Evolutionary conservation across 306 rosid genomes (phyloP), one percentile per base, ranked within the genome.

Genomic region (Leucaena leucocephala): DNA sequence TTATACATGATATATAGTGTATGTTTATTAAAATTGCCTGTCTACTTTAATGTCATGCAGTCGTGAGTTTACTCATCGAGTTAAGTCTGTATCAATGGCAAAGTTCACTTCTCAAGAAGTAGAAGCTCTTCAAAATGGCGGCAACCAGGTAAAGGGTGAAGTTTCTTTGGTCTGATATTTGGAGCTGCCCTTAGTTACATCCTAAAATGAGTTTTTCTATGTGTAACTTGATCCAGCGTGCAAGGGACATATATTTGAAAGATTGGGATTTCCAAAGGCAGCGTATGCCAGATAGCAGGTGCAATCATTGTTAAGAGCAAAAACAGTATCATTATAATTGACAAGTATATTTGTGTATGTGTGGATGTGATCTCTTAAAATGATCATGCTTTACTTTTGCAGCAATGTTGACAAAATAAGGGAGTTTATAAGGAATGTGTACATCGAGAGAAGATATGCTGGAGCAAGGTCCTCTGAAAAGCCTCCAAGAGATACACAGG

Each of bases 11-110:
- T 42, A 17, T n/a, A 65, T 54, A 42, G 19, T 73, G 33, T 19
- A 65, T 58, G 67, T 33, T 44, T 33, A 69, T 71, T 42, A 35
- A 67, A 72, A 35, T 68, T 59, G 46, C 71, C 14, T 77, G 19
- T 61, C 65, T 61, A 6, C 80, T 74, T 73, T 82, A 15, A 35
- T 83, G 83, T 75, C 49, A 22, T 76, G 69, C 86, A 94, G 98
- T 79, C 98, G 98, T 9, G 98, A 94, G 76, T 94, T 94, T 87
- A 94, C 98, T 69, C 98, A 94, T 83, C 97, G 98, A 57, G 98
- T 94, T 82, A 94, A 94, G 91, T 94, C 98, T 15, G 98, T 94
- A 22, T 94, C 98, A 27, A 92, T 94, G 98, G 85, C 97, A 15
- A 94, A 90, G 84, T 94, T 94, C 89, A 88, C 91, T 79, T 88